phyloP scores from a whole-genome alignment of 2,329 filamentous ascomycete species.

The Aspergillus eucalypticola region DNA sequence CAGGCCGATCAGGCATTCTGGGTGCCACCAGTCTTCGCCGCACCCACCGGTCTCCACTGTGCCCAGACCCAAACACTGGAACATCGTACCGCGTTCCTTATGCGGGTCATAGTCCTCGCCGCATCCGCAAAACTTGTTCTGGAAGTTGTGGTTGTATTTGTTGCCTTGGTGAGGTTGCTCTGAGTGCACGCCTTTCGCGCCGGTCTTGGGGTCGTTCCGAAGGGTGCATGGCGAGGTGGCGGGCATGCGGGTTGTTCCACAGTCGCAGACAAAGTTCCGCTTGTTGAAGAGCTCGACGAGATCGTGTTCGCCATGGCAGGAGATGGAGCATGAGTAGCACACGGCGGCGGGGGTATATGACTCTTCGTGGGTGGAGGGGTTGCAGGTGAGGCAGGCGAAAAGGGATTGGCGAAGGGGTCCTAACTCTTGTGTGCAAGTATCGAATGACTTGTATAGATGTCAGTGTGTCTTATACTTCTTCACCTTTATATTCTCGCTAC shows the following conservation, averaged over 20 bases:
- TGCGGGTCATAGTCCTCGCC: slow-evolving; percentile 83
- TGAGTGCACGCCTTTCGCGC: slow-evolving; percentile 75
- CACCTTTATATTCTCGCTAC: neutral
- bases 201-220: slow-evolving; percentile 70
- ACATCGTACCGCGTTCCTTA: slow-evolving; percentile 95
- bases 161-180: slow-evolving; percentile 71
- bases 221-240: slow-evolving; percentile 72
- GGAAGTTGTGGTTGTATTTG: slow-evolving; percentile 94
- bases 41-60: slow-evolving; percentile 80
- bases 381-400: slow-evolving; percentile 93
- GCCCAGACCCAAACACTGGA: slow-evolving; percentile 87
- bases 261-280: slow-evolving; percentile 94
- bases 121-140: slow-evolving; percentile 89
- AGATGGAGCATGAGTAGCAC: slow-evolving; percentile 95
- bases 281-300: slow-evolving; percentile 96
- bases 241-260: slow-evolving; percentile 79
- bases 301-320: slow-evolving; percentile 92
- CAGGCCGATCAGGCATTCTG: slow-evolving; percentile 83
- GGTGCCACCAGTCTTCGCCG: slow-evolving; percentile 97
- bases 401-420: slow-evolving; percentile 84
- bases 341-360: slow-evolving; percentile 75
- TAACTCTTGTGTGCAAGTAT: slow-evolving; percentile 86
- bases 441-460: slow-evolving; percentile 70
- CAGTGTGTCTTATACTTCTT: slow-evolving; percentile 13
- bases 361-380: slow-evolving; percentile 66